Evolutionary conservation across 768 basidiomycete species (phyloP).

Genomic region (Leccinellum albellum): DNA sequence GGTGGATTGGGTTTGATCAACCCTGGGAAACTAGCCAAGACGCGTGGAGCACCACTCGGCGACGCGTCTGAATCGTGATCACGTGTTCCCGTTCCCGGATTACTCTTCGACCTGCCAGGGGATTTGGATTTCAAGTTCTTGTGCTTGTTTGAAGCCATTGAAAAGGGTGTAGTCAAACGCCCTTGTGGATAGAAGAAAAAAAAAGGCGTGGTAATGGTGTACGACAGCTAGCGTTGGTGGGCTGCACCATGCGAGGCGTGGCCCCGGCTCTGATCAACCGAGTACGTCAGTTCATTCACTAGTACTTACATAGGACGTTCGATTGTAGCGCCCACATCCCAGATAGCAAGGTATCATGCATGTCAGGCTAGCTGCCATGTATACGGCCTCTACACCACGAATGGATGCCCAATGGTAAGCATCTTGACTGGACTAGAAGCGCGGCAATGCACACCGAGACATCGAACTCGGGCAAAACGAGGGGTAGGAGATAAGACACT

Average conservation of each 20-base stretch:
- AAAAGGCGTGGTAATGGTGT: not conserved
- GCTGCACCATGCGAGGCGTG: conserved; percentile 1
- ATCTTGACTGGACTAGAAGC: too few relatives aligned
- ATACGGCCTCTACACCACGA: too few relatives aligned
- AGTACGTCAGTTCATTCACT: conserved; percentile 13
- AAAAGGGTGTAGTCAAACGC: not conserved
- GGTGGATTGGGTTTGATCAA: conserved; percentile 20
- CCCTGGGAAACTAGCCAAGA: conserved; percentile 28
- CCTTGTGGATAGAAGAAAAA: not conserved
- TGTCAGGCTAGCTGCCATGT: too few relatives aligned
- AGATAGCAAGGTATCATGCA: too few relatives aligned
- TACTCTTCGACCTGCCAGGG: not conserved
- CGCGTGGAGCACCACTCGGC: conserved; percentile 14
- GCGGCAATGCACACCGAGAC: too few relatives aligned
- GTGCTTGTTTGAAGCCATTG: conserved; percentile 9
- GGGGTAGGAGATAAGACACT: too few relatives aligned
- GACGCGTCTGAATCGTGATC: conserved; percentile 31
- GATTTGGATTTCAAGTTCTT: not conserved
- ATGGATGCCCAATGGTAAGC: too few relatives aligned
- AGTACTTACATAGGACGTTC: not conserved
- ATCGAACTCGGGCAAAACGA: too few relatives aligned
- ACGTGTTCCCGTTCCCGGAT: conserved; percentile 13
- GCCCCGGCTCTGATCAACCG: conserved; percentile 11
- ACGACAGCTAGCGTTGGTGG: not conserved
- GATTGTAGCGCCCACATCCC: not conserved